Conservation (phyloP, 23 red algal genomes). For the Agarophyton chilense region DNA sequence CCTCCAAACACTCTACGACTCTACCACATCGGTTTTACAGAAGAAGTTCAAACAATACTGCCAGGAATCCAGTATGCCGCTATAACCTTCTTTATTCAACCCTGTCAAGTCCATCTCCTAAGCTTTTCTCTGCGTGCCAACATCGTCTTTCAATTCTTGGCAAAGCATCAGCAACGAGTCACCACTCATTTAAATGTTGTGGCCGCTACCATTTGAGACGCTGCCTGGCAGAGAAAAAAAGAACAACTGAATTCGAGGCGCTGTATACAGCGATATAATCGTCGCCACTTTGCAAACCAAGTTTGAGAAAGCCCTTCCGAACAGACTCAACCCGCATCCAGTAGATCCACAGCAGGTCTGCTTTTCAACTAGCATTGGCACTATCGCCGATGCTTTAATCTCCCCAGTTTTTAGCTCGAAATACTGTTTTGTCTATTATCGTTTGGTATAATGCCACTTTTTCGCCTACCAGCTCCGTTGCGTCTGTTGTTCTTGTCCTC, state of each 20-base stretch:
- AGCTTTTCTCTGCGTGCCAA: slow-evolving; percentile 95
- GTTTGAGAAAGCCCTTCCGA: slow-evolving; percentile 14
- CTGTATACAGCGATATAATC: slow-evolving; percentile 73
- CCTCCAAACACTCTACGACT: slow-evolving; percentile 55
- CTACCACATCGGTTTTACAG: slow-evolving; percentile 90
- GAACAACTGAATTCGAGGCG: slow-evolving; percentile 61
- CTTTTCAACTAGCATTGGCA: slow-evolving; percentile 62
- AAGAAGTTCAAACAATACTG: slow-evolving; percentile 72
- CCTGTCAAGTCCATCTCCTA: slow-evolving; percentile 40
- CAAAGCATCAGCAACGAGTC: slow-evolving; percentile 17
- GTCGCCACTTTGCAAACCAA: slow-evolving; percentile 67
- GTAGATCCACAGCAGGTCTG: slow-evolving; percentile 56
- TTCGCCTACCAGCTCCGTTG: too few relatives aligned
- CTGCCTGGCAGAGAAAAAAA: slow-evolving; percentile 53
- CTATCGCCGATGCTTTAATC: slow-evolving; percentile 89
- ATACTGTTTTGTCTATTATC: slow-evolving; percentile 82
- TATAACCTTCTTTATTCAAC: background rate
- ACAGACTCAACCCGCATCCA: background rate
- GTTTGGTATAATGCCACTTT: slow-evolving; percentile 2
- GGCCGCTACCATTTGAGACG: slow-evolving; percentile 84
- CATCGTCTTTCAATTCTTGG: slow-evolving; percentile 81
- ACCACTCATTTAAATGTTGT: slow-evolving; percentile 45
- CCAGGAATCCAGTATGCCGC: slow-evolving; percentile 41
- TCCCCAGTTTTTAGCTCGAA: slow-evolving; percentile 84
- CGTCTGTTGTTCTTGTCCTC: too few relatives aligned